Base-by-base conservation (phyloP, 148 eudicot genomes). In the Arbutus unedo region DNA sequence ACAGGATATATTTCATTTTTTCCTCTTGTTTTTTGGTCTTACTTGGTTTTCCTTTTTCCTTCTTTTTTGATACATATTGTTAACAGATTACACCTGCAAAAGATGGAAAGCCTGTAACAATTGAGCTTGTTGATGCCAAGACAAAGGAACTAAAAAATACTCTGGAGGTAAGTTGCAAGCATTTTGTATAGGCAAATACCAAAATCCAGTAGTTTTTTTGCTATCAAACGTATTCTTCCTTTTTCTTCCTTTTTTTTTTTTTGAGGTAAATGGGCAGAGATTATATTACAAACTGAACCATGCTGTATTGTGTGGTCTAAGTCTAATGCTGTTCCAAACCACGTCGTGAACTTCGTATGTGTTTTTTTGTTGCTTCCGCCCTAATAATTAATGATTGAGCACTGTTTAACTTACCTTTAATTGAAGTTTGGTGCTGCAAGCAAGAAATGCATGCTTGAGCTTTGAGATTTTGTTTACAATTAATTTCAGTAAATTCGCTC, bases 81-180 rank as follows among this genome's bases (percentile, higher is more conserved):
- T 62, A 74, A 84, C 93, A 97, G 99, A 93, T 97, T 79, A 94
- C 99, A 84, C 99, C 99, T 51, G 98, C 99, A 70, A 97, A 85
- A 88, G 95, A 94, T 97, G 99, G 99, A 25, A 97, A 91, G 82
- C 99, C 99, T 82, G 99, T 97, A 82, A 89, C 80, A 8, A 94
- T 97, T 86, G 99, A 97, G 88, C 98, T 97, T 75, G 90, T 92
- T 81, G 99, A 94, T 90, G 99, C 99, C 79, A 97, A 94, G 89
- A 97, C 99, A 77, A 97, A 94, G 87, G 91, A 92, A 87, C 93
- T 84, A 70, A 97, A 93, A 90, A 98, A 87, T 74, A 93, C 90
- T 74, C 87, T 97, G 88, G 99, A 97, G 97, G 99, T 93, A 84
- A 82, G 76, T 48, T 70, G 43, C 8, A 82, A 70, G 60, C 8